phyloP scores from a whole-genome alignment of 1,284 basidiomycete species.

The Xanthoconium separans region DNA sequence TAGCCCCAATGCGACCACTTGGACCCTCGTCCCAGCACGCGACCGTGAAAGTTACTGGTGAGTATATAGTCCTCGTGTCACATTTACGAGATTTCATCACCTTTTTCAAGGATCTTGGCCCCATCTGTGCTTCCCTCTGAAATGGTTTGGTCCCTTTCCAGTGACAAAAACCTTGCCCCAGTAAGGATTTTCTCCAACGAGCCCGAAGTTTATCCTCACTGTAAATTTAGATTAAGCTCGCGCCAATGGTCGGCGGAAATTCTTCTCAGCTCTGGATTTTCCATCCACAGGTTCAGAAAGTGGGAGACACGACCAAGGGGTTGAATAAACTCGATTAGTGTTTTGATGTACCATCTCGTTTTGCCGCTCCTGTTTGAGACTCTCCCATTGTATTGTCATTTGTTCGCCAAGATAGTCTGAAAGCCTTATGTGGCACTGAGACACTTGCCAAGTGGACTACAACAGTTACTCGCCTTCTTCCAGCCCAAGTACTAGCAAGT shows the following conservation, averaged over 20 bases:
- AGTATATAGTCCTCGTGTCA: background rate
- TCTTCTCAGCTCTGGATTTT: slow-evolving; percentile 1
- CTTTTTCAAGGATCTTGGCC: slow-evolving; percentile 1
- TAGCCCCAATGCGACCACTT: background rate
- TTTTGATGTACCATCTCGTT: background rate
- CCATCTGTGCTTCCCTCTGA: background rate
- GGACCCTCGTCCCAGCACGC: background rate
- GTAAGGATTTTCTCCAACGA: background rate
- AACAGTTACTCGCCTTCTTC: background rate
- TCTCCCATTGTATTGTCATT: background rate
- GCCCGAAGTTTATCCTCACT: background rate
- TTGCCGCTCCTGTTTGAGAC: background rate
- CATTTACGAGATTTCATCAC: background rate
- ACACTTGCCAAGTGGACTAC: no score
- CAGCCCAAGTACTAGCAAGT: background rate
- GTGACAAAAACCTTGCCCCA: background rate
- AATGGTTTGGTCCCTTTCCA: background rate
- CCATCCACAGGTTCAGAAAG: background rate
- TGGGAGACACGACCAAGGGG: background rate
- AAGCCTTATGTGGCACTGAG: background rate
- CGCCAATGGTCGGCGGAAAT: background rate
- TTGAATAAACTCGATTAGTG: background rate
- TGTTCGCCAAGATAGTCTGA: no score
- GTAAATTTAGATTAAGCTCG: background rate
- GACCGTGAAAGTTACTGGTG: background rate